Percentiles rank a stretch among this genome's conserved stretches.
phyloP scores from a whole-genome alignment of 1,284 basidiomycete genomes.

The Tilletia horrida region DNA sequence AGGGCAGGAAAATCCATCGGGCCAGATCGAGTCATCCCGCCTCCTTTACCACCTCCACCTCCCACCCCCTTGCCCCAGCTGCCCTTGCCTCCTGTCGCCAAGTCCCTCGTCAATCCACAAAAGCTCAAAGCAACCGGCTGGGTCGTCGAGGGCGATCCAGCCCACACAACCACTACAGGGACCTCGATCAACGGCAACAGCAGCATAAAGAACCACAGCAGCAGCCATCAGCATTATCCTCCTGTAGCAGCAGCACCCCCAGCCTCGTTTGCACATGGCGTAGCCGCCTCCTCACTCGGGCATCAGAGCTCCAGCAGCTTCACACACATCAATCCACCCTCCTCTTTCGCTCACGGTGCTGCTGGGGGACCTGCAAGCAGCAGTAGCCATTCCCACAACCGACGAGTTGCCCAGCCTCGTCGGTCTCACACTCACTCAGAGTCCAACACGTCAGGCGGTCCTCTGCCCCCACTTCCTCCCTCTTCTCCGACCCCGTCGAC shows the following conservation, averaged over 20 bases:
- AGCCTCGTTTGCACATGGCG: not conserved
- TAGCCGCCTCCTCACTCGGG: not conserved
- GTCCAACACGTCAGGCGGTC: no score
- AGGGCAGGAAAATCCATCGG: not conserved
- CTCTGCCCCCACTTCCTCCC: no score
- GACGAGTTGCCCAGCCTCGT: no score
- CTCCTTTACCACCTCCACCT: not conserved
- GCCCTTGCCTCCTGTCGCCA: not conserved
- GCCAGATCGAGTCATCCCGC: not conserved
- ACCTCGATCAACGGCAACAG: not conserved
- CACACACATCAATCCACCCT: not conserved
- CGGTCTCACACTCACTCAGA: no score
- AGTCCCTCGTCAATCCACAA: not conserved
- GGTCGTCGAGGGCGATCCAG: constrained; percentile 4
- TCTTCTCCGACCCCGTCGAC: no score
- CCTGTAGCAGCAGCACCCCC: not conserved
- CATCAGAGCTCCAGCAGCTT: not conserved
- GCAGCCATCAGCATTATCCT: not conserved
- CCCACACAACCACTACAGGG: no score
- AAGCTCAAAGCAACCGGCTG: constrained; percentile 13
- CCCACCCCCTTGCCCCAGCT: constrained; percentile 2
- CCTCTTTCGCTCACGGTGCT: not conserved
- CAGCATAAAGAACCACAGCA: not conserved
- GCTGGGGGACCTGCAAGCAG: no score
- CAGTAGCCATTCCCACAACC: no score